Evolutionary conservation across 2,329 filamentous ascomycete species (phyloP), one percentile per base, ranked within the genome.

Genomic region (Colletotrichum paranaense): DNA sequence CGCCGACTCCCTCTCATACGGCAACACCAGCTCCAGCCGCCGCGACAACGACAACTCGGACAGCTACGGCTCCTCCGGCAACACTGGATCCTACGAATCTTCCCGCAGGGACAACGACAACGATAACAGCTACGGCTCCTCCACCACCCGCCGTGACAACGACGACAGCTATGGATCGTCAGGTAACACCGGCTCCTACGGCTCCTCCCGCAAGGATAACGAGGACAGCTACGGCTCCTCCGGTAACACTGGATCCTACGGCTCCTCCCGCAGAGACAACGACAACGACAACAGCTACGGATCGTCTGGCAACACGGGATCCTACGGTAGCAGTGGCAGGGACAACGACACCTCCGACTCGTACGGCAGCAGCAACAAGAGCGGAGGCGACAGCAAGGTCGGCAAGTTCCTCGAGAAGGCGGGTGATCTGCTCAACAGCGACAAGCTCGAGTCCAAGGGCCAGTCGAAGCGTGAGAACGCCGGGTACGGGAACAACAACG

Each of bases 401-500:
- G 89, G 89, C 59, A 91, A 89, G 81, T 69, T 91, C 28, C 82
- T 91, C 80, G 88, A 92, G 82, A 91, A 90, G 84, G 87, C 86
- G 6, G 88, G 89, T 9, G 79, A 81, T 14, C 76, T 87, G 62
- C 76, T 92, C 74, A 80, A 86, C 67, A 89, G 84, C 76, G 82
- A 86, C 19, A 82, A 80, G 56, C 69, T 91, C 14, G 82, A 82
- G 67, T 80, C 86, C 76, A 88, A 87, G 80, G 89, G 89, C 4
- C 79, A 81, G 8, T 82, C 81, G 77, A 90, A 87, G 86, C 84
- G 89, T 64, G 85, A 86, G 73, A 81, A 78, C 19, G 80, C 80
- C 53, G 81, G 81, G 72, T 81, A 77, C 7, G 80, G 79, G 56
- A 80, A 80, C 3, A 52, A 65, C 46, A n/a, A 62, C 14, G 57